Percentiles rank a stretch among this genome's conserved stretches.
phyloP scores from a whole-genome alignment of 331 rosid species.

The Telfairia occidentalis region DNA sequence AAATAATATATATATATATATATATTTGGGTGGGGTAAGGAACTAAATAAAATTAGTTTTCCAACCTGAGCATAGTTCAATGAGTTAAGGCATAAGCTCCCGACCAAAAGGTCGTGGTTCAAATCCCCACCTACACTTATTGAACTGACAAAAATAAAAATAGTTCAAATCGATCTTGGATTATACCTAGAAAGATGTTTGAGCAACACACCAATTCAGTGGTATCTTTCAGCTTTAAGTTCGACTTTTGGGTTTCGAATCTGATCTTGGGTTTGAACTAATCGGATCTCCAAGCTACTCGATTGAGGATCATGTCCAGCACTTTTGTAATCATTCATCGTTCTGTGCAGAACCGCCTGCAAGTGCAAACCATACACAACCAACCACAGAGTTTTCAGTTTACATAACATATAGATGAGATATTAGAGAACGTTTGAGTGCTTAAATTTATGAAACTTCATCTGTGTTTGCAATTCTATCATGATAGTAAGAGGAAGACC shows the following conservation, averaged over 20 bases:
- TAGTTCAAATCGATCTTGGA: neutral
- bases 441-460: too few species aligned
- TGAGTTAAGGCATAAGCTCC: too few species aligned
- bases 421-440: too few species aligned
- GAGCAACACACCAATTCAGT: conserved; percentile 11
- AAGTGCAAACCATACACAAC: conserved; percentile 24
- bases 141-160: too few species aligned
- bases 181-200: neutral
- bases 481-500: too few species aligned
- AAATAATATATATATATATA: too few species aligned
- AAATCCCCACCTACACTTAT: too few species aligned
- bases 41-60: neutral
- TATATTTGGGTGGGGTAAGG: neutral
- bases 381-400: neutral
- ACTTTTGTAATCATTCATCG: conserved; percentile 42
- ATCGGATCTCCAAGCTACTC: conserved; percentile 76
- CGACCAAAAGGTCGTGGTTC: too few species aligned
- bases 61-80: too few species aligned
- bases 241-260: conserved; percentile 56
- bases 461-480: too few species aligned
- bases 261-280: conserved; percentile 85
- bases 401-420: too few species aligned
- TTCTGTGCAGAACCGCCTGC: conserved; percentile 79
- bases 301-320: conserved; percentile 66
- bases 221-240: conserved; percentile 52